phyloP scores from a whole-genome alignment of 352 stramenopile species.

The Globisporangium barbulae region DNA sequence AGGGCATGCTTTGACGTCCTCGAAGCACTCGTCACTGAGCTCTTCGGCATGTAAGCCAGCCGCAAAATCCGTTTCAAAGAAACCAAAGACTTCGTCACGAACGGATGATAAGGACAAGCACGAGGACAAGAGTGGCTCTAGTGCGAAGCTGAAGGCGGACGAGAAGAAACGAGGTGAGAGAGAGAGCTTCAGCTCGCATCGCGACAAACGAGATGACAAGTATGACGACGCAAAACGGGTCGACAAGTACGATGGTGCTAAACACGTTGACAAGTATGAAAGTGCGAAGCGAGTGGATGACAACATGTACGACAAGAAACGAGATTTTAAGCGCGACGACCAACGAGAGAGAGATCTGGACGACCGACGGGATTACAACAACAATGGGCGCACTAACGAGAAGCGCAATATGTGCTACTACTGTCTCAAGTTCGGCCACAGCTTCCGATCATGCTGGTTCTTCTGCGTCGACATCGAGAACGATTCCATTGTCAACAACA shows the following conservation, averaged over 20 bases:
- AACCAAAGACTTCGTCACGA: background rate
- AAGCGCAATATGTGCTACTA: conserved; percentile 36
- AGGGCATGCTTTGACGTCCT: background rate
- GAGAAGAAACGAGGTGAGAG: conserved; percentile 10
- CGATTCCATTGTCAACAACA: conserved; percentile 23
- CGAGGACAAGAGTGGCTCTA: conserved; percentile 4
- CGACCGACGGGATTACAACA: conserved; percentile 8
- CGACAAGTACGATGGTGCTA: conserved; percentile 1
- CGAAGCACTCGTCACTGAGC: background rate
- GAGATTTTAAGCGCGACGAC: conserved; percentile 18
- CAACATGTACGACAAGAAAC: conserved; percentile 10
- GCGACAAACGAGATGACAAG: background rate
- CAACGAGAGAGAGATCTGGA: conserved; percentile 5
- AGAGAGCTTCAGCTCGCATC: background rate
- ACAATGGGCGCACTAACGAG: conserved; percentile 3
- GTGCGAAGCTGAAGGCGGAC: background rate
- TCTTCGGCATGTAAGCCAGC: conserved; percentile 1
- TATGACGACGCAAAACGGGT: background rate
- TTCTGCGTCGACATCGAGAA: conserved; percentile 39
- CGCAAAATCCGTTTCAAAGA: background rate
- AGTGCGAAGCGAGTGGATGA: conserved; percentile 14
- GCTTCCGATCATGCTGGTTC: conserved; percentile 39
- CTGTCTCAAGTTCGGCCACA: conserved; percentile 38
- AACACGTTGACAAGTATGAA: conserved; percentile 10
- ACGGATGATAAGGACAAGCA: background rate